Evolutionary conservation across 2,329 filamentous ascomycete species (phyloP), one percentile per base, ranked within the genome.

Genomic region (Aaosphaeria arxii): DNA sequence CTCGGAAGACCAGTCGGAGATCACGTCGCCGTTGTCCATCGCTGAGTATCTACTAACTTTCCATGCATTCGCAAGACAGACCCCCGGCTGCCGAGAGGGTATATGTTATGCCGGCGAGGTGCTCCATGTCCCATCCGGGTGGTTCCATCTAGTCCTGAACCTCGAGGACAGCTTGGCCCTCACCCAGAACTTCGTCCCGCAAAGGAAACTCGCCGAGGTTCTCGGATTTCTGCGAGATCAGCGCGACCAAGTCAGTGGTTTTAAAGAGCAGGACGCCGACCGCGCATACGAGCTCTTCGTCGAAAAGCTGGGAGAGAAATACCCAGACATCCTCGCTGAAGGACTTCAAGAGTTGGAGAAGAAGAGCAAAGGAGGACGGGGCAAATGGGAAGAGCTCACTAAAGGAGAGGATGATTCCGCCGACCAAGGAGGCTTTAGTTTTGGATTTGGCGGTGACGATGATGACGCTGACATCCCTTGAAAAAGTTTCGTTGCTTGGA

Each of bases 61-160:
- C 70, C 94, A 97, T 64, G 81, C 81, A 2, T 87, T 91, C 62
- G 94, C 92, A 7, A 82, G 92, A 44, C 77, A 75, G 45, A 84
- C 86, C 2, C 82, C 86, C 0, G 89, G 87, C 7, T 96, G 91
- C 61, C 71, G 87, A 30, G 92, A 97, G 71, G 92, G 90, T 0
- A 84, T 97, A 30, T 97, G 92, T 65, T 72, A 75, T 11, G 82
- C 85, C 39, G 92, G 92, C 2, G 94, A 97, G 69, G 86, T 97
- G 11, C 72, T 97, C 43, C 89, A 96, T 65, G 92, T 97, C 5
- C 92, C 94, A 0, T 91, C 87, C 44, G 91, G 92, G 5, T 97
- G 92, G 92, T 97, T 94, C 85, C 92, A 97, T 75, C 76, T 97
- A 31, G 94, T 97, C 7, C 85, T 97, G 41, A 97, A 97, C 63